Evolutionary conservation across 208 protist species (phyloP).

Genomic region (Leishmania gerbilli): DNA sequence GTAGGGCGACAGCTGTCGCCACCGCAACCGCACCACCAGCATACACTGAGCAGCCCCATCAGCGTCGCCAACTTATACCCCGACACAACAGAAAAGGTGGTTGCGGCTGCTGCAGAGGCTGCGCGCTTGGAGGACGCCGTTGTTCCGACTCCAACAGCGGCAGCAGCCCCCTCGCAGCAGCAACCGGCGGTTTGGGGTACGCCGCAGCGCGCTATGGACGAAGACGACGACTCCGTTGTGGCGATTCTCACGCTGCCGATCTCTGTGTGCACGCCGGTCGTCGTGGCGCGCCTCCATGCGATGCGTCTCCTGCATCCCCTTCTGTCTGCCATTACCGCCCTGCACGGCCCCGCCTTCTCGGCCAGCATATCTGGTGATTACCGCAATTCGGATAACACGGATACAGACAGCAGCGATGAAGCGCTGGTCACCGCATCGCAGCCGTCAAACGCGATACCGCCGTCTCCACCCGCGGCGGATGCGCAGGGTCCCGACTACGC

Average conservation of each 20-base stretch:
- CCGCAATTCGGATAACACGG: constrained; percentile 7
- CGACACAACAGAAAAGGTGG: not conserved
- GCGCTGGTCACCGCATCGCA: constrained; percentile 10
- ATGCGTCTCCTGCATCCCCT: constrained; percentile 31
- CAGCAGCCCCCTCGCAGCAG: not conserved
- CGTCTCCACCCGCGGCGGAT: not conserved
- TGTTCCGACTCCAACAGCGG: not conserved
- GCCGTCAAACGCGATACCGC: constrained; percentile 8
- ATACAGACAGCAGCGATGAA: constrained; percentile 2
- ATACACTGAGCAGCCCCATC: not conserved
- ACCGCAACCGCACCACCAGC: not conserved
- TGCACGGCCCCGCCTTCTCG: not conserved
- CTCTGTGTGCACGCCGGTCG: constrained; percentile 27
- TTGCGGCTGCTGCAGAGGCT: not conserved
- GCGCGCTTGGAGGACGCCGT: not conserved
- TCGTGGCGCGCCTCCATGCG: constrained; percentile 27
- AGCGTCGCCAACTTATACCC: not conserved
- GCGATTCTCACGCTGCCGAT: constrained; percentile 23
- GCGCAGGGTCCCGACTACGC: constrained; percentile 8
- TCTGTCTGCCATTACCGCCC: constrained; percentile 17
- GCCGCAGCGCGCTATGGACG: not conserved
- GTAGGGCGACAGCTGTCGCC: not conserved
- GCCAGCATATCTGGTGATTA: not conserved
- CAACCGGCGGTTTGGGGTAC: not conserved
- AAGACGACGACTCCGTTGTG: constrained; percentile 24